A percentile compares a stretch with the other conserved stretches of the same genome.
Conservation (phyloP, 208 protist species). For the Leishmania major region DNA sequence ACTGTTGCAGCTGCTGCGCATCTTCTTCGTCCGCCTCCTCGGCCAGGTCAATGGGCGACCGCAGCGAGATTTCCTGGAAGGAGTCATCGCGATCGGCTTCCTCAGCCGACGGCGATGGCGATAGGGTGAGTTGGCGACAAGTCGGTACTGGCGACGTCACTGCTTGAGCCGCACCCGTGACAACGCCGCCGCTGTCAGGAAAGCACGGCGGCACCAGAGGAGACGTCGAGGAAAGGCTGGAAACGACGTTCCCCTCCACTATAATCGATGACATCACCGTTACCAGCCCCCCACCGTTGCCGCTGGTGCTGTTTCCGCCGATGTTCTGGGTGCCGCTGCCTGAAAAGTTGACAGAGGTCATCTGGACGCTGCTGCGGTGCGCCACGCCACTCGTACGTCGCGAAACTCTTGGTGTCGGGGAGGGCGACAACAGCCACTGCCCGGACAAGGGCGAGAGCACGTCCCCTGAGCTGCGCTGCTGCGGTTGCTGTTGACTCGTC, state of each 20-base stretch:
- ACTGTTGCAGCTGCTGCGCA: not conserved
- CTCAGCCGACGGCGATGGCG: conserved; percentile 20
- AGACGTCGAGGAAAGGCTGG: not conserved
- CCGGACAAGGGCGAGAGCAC: conserved; percentile 11
- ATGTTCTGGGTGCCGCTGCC: not conserved
- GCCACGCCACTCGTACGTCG: not conserved
- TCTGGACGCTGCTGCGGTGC: not conserved
- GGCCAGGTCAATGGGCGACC: not conserved
- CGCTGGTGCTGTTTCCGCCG: not conserved
- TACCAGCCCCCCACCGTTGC: not conserved
- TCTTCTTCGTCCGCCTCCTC: not conserved
- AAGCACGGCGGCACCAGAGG: not conserved
- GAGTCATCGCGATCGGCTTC: not conserved
- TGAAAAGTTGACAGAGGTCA: not conserved
- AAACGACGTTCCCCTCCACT: not conserved
- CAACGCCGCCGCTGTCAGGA: not conserved
- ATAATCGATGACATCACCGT: not conserved
- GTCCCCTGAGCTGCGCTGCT: conserved; percentile 3
- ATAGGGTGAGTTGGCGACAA: conserved; percentile 13
- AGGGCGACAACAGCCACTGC: conserved; percentile 5
- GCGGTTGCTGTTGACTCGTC: not conserved
- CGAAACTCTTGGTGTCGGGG: conserved; percentile 1
- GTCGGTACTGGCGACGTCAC: not conserved
- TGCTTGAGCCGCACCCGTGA: not conserved
- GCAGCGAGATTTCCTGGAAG: not conserved